Conservation (phyloP, 371 early-diverging fungal genomes). For the Syncephalis fuscata region DNA sequence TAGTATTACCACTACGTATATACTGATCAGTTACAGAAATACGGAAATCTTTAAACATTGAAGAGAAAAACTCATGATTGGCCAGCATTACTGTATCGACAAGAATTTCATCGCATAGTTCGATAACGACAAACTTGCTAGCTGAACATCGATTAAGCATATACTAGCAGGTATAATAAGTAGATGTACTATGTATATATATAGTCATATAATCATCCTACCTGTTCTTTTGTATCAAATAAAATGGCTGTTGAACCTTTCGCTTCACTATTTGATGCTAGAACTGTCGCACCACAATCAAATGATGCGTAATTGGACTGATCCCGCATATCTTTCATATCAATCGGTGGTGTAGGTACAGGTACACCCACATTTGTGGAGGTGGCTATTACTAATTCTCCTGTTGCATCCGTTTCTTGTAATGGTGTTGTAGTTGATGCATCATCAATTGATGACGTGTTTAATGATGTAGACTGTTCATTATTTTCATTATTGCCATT, state of each 20-base stretch:
- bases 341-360: no score
- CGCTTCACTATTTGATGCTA: constrained; percentile 68
- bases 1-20: constrained; percentile 49
- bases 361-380: no score
- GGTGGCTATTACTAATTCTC: no score
- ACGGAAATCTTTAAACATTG: constrained; percentile 75
- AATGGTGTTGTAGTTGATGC: no score
- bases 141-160: constrained; percentile 80
- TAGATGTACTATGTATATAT: no score
- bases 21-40: constrained; percentile 66
- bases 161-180: constrained; percentile 27
- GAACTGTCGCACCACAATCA: constrained; percentile 85
- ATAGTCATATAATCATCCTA: no score
- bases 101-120: constrained; percentile 85
- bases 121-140: constrained; percentile 70
- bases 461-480: no score
- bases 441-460: no score
- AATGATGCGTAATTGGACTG: constrained; percentile 85
- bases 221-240: constrained; percentile 64
- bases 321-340: constrained; percentile 13
- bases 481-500: no score
- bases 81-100: constrained; percentile 81
- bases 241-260: constrained; percentile 69
- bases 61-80: constrained; percentile 93
- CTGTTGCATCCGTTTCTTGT: no score